Evolutionary conservation across 1,139 yeast genomes (phyloP), one percentile per base, ranked within the genome.

Genomic region (Scheffersomyces titani): DNA sequence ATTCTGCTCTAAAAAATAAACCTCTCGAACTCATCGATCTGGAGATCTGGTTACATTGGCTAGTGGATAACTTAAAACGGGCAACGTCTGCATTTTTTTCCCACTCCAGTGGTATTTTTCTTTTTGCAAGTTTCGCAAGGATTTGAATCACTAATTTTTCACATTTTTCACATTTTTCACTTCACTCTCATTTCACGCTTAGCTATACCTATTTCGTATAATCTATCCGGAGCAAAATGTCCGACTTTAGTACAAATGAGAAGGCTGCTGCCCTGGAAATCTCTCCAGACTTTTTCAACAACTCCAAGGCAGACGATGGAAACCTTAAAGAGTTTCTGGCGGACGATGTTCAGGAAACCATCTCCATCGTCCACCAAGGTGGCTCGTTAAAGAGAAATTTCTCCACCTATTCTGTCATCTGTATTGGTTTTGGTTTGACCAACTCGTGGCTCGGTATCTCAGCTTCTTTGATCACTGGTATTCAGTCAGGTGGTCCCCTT

Each of bases 401-500:
- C 59, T 78, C 83, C 0, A 69, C 82, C 30, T 80, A 81, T 77
- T 80, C 85, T 5, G 71, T 82, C 51, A 65, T 86, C 24, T 89
- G 89, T 57, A 87, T 87, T 57, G 90, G 90, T 4, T 87, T 87
- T 64, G 90, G 90, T 22, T 71, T 87, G 56, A 87, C 91, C 30
- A 86, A 86, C 72, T 85, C 89, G 7, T 86, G 90, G 90, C 84
- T 85, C 59, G 90, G 90, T 58, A 84, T 86, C 55, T 84, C 88
- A 18, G 86, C 89, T 1, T 83, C 89, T 13, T 77, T 86, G 69
- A 78, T 85, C 56, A 83, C 89, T 20, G 88, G 89, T 65, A 85
- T 86, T 56, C 75, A 79, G 56, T 83, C 89, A 30, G 90, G 90
- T 61, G 92, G 92, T 40, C 90, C 92, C 11, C 73, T 87, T 76